phyloP scores from a whole-genome alignment of 164 flowering plant genomes.

The Annona squamosa region DNA sequence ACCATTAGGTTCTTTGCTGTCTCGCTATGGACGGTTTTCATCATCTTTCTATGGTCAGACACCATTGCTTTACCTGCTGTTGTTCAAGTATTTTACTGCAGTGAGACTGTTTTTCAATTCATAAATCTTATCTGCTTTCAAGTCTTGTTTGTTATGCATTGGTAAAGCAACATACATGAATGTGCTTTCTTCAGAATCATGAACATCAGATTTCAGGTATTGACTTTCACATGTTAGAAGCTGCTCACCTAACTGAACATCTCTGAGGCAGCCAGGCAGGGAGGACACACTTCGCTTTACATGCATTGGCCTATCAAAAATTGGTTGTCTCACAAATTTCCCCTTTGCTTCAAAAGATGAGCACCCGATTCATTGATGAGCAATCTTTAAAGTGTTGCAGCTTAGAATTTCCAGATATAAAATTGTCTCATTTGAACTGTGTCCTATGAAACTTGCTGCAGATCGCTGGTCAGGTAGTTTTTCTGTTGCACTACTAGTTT shows the following conservation, averaged over 20 bases:
- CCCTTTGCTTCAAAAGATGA: not conserved
- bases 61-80: not conserved
- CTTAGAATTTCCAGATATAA: not conserved
- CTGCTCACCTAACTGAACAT: not conserved
- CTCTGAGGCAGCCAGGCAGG: not conserved
- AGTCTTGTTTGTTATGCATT: not conserved
- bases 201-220: not conserved
- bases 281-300: not conserved
- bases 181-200: not conserved
- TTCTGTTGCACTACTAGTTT: not conserved
- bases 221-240: not conserved
- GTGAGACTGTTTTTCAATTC: not conserved
- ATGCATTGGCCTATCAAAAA: not conserved
- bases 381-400: not conserved
- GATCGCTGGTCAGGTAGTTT: not conserved
- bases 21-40: constrained; percentile 51
- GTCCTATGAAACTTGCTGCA: not conserved
- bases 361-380: not conserved
- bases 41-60: constrained; percentile 59
- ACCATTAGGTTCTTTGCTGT: constrained; percentile 53
- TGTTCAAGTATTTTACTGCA: not conserved
- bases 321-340: not conserved
- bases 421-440: not conserved
- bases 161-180: not conserved
- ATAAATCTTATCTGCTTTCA: not conserved